These are phyloP conservation scores for Geotrichum siamense DNA, from an alignment of 1,139 yeast genomes.

Conservation along the genomic window DNA sequence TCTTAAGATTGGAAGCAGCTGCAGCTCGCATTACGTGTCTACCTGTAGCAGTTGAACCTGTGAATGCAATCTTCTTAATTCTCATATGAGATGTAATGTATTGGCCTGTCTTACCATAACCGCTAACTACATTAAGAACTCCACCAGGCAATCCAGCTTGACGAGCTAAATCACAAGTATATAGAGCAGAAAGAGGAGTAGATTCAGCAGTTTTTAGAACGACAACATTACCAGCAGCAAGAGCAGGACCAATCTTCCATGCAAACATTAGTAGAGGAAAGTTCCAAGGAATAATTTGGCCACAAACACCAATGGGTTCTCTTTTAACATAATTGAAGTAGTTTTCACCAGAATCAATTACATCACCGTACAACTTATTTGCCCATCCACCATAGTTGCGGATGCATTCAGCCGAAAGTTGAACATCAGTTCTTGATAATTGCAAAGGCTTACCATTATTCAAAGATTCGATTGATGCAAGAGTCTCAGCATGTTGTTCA, in stretches of 20 bases:
- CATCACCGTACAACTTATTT: conserved; percentile 62
- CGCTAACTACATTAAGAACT: conserved; percentile 65
- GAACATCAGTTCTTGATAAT: conserved; percentile 51
- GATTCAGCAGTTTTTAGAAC: conserved; percentile 73
- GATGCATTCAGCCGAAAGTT: conserved; percentile 47
- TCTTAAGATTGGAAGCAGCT: conserved; percentile 61
- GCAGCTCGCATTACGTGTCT: conserved; percentile 67
- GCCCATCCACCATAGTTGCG: conserved; percentile 81
- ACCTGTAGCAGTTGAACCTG: conserved; percentile 83
- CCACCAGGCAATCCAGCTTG: conserved; percentile 77
- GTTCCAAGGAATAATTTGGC: conserved; percentile 85
- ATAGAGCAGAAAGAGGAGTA: conserved; percentile 70
- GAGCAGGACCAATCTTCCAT: conserved; percentile 78
- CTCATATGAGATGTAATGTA: conserved; percentile 62
- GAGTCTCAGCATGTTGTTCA: conserved; percentile 50
- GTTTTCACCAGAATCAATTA: conserved; percentile 56
- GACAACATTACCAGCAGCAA: conserved; percentile 70
- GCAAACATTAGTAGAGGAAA: conserved; percentile 78
- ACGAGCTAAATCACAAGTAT: conserved; percentile 49
- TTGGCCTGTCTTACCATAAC: conserved; percentile 71
- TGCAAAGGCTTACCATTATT: conserved; percentile 73
- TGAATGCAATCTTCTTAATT: conserved; percentile 74
- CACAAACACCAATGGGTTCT: conserved; percentile 78
- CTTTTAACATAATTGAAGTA: conserved; percentile 54
- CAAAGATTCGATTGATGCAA: conserved; percentile 68